Evolutionary conservation across 2,329 filamentous ascomycete species (phyloP), one percentile per base, ranked within the genome.

Genomic region (Pseudogymnoascus sp.): DNA sequence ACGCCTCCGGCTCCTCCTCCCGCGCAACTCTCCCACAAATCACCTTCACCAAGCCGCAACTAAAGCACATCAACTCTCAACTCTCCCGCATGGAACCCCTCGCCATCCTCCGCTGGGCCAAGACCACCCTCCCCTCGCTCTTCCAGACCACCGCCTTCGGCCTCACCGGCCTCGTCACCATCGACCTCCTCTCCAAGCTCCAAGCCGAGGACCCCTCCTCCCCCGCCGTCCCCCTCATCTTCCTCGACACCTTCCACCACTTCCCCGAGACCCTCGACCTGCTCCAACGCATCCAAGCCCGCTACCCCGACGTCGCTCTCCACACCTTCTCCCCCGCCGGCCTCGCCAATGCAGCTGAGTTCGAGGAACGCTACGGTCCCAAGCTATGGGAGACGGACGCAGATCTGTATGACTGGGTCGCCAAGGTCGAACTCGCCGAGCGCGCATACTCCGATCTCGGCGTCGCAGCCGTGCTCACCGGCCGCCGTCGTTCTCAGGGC

Each of bases 351-450:
- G 82, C 84, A 16, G 84, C 84, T 61, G 88, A 96, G 67, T 97
- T 99, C 72, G 89, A 91, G 74, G 80, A 83, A 66, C 88, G 86
- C 71, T 91, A 97, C 73, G 95, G 95, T 72, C 81, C 88, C 73
- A 85, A 86, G 68, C 80, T 97, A 59, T 99, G 93, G 87, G 89
- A 96, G 74, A 84, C 81, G 34, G 88, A 95, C 68, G 84, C 92
- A 60, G 90, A 97, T 72, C 84, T 93, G 72, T 99, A 99, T 78
- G 95, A 99, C 82, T 97, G 91, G 83, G 82, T 95, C 66, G 95
- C 93, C 78, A 99, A 99, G 81, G 95, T 99, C 59, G 95, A 99
- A 81, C 95, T 95, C 14, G 91, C 93, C 63, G 88, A 96, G 78
- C 87, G 95, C 66, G 91, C 95, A 5, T 97, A 97, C 77, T 81